Percentiles rank a stretch among this genome's conserved stretches.
Evolutionary conservation across 1,284 basidiomycete species (phyloP).

Genomic region (Apiotrichum domesticum): DNA sequence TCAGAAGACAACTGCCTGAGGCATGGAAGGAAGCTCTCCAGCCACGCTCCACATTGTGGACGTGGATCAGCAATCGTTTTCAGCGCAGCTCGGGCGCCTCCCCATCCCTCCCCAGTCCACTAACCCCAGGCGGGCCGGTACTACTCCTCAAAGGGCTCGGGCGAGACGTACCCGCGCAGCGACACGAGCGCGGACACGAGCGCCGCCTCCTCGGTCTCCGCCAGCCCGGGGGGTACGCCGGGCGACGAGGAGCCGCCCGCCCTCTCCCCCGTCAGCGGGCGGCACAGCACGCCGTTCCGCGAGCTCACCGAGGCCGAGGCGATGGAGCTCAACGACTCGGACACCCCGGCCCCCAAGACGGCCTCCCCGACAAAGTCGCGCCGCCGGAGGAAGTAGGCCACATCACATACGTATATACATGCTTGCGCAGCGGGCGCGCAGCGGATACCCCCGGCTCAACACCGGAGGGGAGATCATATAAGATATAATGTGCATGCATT

Average conservation of each 20-base stretch:
- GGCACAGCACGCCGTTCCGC: constrained; percentile 36
- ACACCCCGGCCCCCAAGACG: not conserved
- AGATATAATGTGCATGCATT: too few relatives aligned
- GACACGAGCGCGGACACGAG: constrained; percentile 9
- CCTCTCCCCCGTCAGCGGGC: constrained; percentile 7
- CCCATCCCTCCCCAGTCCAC: not conserved
- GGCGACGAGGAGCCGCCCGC: not conserved
- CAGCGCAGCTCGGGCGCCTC: not conserved
- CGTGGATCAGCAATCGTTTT: not conserved
- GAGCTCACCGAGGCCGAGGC: constrained; percentile 40
- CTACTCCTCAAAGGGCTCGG: constrained; percentile 25
- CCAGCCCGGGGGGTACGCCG: not conserved
- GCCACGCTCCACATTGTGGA: too few relatives aligned
- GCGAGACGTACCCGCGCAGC: constrained; percentile 6
- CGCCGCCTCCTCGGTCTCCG: constrained; percentile 2
- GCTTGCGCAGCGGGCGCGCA: too few relatives aligned
- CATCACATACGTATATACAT: too few relatives aligned
- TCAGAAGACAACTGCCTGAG: too few relatives aligned
- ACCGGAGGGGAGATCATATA: too few relatives aligned
- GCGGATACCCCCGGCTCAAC: too few relatives aligned
- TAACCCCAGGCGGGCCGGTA: constrained; percentile 35
- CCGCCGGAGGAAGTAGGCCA: not conserved
- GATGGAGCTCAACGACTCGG: constrained; percentile 22
- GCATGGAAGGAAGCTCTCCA: too few relatives aligned
- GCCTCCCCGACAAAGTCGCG: not conserved